These are phyloP conservation scores for Neoboletus subvelutipes DNA, from an alignment of 768 basidiomycete genomes.

Conservation along the genomic window DNA sequence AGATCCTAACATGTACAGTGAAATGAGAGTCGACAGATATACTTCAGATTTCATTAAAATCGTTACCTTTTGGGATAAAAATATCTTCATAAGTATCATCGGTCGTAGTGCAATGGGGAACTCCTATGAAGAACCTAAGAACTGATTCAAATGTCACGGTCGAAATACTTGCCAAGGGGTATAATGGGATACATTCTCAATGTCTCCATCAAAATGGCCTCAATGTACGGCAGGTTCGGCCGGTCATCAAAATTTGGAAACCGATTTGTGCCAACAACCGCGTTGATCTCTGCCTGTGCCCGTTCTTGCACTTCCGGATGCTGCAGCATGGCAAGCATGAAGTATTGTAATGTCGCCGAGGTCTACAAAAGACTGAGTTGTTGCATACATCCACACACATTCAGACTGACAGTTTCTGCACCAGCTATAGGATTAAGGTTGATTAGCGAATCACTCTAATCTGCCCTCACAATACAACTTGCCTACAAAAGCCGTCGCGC, in stretches of 20 bases:
- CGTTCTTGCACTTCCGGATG: too few species aligned
- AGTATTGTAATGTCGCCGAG: conserved; percentile 13
- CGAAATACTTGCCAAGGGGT: conserved; percentile 19
- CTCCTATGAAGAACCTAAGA: background rate
- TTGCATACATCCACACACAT: too few species aligned
- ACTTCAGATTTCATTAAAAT: background rate
- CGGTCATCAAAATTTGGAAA: too few species aligned
- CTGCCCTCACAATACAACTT: background rate
- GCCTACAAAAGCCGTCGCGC: too few species aligned
- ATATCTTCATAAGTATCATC: conserved; percentile 19
- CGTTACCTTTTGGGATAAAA: conserved; percentile 29
- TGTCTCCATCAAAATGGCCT: too few species aligned
- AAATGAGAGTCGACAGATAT: too few species aligned
- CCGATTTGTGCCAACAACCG: too few species aligned
- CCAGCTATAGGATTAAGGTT: conserved; percentile 12
- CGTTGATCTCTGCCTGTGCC: too few species aligned
- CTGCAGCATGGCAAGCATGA: conserved; percentile 35
- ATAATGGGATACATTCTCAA: conserved; percentile 8
- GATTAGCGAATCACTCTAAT: background rate
- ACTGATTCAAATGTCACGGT: background rate
- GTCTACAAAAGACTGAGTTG: too few species aligned
- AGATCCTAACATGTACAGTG: too few species aligned
- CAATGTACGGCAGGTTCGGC: too few species aligned
- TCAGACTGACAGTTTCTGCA: too few species aligned
- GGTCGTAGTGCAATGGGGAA: conserved; percentile 20